These are phyloP conservation scores for Sesbania bispinosa DNA, from an alignment of 306 rosid genomes.

Conservation along the genomic window DNA sequence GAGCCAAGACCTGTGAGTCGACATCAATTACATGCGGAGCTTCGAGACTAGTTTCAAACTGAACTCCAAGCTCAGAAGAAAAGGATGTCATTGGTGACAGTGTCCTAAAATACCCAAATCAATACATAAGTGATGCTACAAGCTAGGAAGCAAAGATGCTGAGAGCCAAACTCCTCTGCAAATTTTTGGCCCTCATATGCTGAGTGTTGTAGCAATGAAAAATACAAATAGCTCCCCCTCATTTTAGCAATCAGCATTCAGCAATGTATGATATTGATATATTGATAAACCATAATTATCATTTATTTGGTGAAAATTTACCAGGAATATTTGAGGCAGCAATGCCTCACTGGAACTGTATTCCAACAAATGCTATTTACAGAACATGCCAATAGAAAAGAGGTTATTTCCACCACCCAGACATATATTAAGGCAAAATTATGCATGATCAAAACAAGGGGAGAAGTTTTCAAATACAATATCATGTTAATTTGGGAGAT, in stretches of 20 bases:
- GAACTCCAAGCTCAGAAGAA: slow-evolving; percentile 93
- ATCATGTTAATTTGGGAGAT: not conserved
- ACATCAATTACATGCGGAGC: slow-evolving; percentile 93
- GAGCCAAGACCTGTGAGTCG: slow-evolving; percentile 63
- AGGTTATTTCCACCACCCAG: not conserved
- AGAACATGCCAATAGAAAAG: slow-evolving; percentile 16
- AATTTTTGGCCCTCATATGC: not conserved
- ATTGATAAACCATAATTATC: not conserved
- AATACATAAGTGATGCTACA: slow-evolving; percentile 9
- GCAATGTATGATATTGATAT: not conserved
- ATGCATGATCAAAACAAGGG: not conserved
- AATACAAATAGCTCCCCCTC: not conserved
- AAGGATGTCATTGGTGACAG: slow-evolving; percentile 89
- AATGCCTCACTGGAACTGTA: slow-evolving; percentile 9
- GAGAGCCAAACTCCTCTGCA: not conserved
- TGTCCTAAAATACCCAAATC: slow-evolving; percentile 55
- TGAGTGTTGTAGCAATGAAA: slow-evolving; percentile 10
- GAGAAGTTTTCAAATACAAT: not conserved
- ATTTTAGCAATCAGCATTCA: not conserved
- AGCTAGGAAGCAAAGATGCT: slow-evolving; percentile 12
- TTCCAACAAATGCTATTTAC: slow-evolving; percentile 11
- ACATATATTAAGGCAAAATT: slow-evolving; percentile 4
- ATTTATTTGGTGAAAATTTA: slow-evolving; percentile 8
- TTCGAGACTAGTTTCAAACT: slow-evolving; percentile 81
- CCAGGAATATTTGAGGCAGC: not conserved